Base-by-base conservation (phyloP, 768 basidiomycete species). In the Kwoniella shandongensis region DNA sequence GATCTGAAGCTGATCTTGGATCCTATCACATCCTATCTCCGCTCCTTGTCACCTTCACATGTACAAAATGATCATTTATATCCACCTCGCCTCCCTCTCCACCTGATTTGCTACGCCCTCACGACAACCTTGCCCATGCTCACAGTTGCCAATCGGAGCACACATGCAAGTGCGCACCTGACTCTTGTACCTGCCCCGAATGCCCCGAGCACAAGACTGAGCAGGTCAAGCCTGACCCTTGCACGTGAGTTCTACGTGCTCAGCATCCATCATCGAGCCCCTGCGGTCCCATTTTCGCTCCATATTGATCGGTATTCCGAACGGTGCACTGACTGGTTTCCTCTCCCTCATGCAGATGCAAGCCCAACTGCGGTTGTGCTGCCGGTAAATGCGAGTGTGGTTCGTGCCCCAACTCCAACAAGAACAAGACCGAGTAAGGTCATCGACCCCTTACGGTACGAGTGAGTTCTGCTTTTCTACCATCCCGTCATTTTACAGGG, bases 101-200 rank as follows among this genome's bases (percentile, higher is more conserved):
- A 15, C 3, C 15, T 42, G 41, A 10, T 20, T 42, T 42, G n/a
- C n/a, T n/a, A n/a, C n/a, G n/a, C n/a, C n/a, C n/a, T n/a, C n/a
- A n/a, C n/a, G n/a, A 32, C 25, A n/a, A 45, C 44, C 23, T 23
- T 8, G 22, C n/a, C n/a, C n/a, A n/a, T n/a, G n/a, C n/a, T n/a
- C 46, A 26, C 44, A 68, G 66, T 5, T 68, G 66, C 56, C 66
- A 68, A 48, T 45, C 58, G n/a, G 54, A 44, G 12, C 38, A 49
- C 44, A 42, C 48, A 8, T 68, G 66, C 55, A 56, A 64, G 36
- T 67, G 65, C 46, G 49, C 41, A 15, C 47, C 58, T 20, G 54
- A 53, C 15, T 18, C 38, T n/a, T 61, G 59, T 27, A 55, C 53
- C 17, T 61, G 59, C 46, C 44, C 47, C 35, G 51, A 47, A 39